Base-by-base conservation (phyloP, 306 rosid genomes). In the Vigna trinervia region DNA sequence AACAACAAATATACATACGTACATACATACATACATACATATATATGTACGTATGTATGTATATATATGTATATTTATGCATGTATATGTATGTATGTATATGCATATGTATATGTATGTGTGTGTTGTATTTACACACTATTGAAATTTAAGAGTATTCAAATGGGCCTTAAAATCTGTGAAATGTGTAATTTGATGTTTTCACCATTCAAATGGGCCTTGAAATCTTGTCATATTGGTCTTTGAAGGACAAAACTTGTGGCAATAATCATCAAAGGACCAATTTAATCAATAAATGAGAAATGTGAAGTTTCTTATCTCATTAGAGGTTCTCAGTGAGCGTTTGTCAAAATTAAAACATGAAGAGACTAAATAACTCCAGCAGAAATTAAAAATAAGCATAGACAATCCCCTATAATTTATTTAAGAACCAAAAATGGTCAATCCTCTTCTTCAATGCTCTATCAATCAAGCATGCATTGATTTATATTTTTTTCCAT, bases 401-500 rank as follows among this genome's bases (percentile, higher is more conserved):
- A 38, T 48, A 70, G 51, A 72, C 36, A 36, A 15, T 41, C 32
- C 15, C 15, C 32, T 12, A 41, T 56, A 22, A 23, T 50, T 68
- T 67, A 19, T 41, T 5, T 23, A 77, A 65, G 58, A 67, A 65
- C 14, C 12, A 46, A 23, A 48, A 66, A 48, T 67, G 8, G 43
- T 41, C 52, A 48, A 73, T 51, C 23, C 36, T 30, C 5, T 30
- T 30, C 74, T 76, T 23, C 54, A 61, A 28, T 26, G 39, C 61
- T 74, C 48, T 6, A 48, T 14, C n/a, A 53, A 32, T 53, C 62
- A 61, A 70, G 50, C 62, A 69, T 70, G 62, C 59, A 76, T 20
- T 52, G 46, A 60, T 69, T 59, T 52, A 56, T 64, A 23, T 38
- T 77, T 68, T 30, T 70, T 71, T 67, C 73, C 56, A 58, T 48